Evolutionary conservation across 768 basidiomycete genomes (phyloP).

Genomic region (Udeniomyces megalosporus): DNA sequence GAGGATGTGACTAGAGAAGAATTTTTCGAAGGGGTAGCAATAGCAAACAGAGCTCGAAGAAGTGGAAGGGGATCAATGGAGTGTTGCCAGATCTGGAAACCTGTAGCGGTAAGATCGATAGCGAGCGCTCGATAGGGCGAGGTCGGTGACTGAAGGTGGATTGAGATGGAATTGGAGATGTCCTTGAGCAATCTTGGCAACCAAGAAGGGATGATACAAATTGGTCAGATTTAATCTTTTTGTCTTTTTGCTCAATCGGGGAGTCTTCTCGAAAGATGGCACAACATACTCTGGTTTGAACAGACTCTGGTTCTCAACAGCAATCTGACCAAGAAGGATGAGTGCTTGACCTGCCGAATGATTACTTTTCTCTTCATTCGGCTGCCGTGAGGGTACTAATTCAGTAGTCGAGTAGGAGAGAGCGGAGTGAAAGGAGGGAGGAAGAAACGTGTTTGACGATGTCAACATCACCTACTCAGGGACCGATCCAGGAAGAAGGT

Average conservation of each 20-base stretch:
- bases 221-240: neutral
- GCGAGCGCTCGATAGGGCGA: constrained; percentile 48
- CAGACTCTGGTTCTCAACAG: constrained; percentile 59
- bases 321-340: constrained; percentile 66
- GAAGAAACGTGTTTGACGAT: too few species aligned
- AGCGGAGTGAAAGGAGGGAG: too few species aligned
- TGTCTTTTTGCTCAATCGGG: neutral
- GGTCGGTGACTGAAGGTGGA: constrained; percentile 49
- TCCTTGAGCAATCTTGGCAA: constrained; percentile 53
- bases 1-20: neutral
- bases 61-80: constrained; percentile 81
- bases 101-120: constrained; percentile 76
- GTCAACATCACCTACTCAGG: neutral
- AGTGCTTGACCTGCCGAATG: constrained; percentile 50
- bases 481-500: neutral
- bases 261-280: neutral
- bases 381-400: constrained; percentile 47
- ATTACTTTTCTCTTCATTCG: constrained; percentile 45
- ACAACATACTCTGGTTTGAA: constrained; percentile 49
- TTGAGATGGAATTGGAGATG: constrained; percentile 61
- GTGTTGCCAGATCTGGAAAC: constrained; percentile 87
- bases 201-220: neutral
- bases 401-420: neutral
- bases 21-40: constrained; percentile 42
- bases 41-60: constrained; percentile 60